These are phyloP conservation scores for Citrus cavaleriei DNA, from an alignment of 345 rosid species.

Conservation along the genomic window DNA sequence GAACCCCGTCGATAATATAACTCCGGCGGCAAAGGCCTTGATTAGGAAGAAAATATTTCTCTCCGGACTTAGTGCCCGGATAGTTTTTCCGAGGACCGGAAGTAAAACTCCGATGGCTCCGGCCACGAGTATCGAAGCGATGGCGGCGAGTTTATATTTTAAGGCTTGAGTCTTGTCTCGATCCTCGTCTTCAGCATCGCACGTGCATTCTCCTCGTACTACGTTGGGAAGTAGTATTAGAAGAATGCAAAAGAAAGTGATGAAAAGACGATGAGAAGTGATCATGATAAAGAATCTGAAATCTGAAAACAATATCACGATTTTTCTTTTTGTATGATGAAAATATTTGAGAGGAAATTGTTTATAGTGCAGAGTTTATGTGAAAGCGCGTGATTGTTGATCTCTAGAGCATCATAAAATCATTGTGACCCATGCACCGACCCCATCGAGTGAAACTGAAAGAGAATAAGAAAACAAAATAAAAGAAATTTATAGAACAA, in stretches of 20 bases:
- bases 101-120: conserved; percentile 46
- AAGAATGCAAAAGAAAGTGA: not conserved
- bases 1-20: conserved; percentile 49
- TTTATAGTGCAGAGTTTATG: too few relatives aligned
- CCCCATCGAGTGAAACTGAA: too few relatives aligned
- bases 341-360: not conserved
- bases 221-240: not conserved
- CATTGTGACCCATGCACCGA: too few relatives aligned
- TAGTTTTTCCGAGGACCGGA: conserved; percentile 37
- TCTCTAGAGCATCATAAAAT: too few relatives aligned
- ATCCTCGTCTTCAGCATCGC: not conserved
- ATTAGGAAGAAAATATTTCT: conserved; percentile 38
- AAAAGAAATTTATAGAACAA: too few relatives aligned
- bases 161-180: conserved; percentile 13
- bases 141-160: conserved; percentile 38
- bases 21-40: conserved; percentile 57
- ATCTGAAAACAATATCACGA: too few relatives aligned
- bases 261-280: not conserved
- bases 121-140: conserved; percentile 44
- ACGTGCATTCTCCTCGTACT: conserved; percentile 26
- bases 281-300: not conserved
- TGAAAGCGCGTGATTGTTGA: too few relatives aligned
- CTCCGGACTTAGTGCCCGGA: conserved; percentile 39
- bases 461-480: too few relatives aligned
- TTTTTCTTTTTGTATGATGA: not conserved